phyloP scores from a whole-genome alignment of 768 basidiomycete genomes.

The Mycena galericulata region DNA sequence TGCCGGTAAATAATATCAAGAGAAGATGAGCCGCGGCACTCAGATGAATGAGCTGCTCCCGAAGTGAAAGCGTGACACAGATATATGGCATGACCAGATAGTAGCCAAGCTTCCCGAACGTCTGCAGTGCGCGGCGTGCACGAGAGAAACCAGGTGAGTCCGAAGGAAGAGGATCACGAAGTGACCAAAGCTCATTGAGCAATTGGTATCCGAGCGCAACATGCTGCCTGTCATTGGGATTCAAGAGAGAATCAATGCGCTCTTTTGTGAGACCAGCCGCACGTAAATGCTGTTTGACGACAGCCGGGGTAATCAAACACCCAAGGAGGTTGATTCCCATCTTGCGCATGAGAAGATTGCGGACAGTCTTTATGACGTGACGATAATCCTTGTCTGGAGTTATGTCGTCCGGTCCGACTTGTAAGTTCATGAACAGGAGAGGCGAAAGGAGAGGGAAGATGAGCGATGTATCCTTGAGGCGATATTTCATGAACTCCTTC shows the following conservation, averaged over 20 bases:
- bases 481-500: constrained; percentile 23
- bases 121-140: constrained; percentile 33
- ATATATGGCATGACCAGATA: constrained; percentile 45
- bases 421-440: constrained; percentile 38
- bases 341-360: constrained; percentile 39
- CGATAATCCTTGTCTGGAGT: constrained; percentile 48
- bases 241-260: constrained; percentile 28
- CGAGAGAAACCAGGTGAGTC: constrained; percentile 34
- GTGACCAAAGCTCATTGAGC: constrained; percentile 40
- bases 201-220: constrained; percentile 43
- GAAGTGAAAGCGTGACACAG: constrained; percentile 39
- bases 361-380: constrained; percentile 44
- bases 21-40: constrained; percentile 43
- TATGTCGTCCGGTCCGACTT: constrained; percentile 45
- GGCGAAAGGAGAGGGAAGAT: constrained; percentile 33
- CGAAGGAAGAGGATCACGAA: constrained; percentile 28
- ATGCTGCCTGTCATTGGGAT: constrained; percentile 48
- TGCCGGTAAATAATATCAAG: constrained; percentile 33
- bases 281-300: constrained; percentile 11
- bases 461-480: constrained; percentile 27
- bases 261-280: background rate
- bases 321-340: constrained; percentile 38
- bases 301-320: constrained; percentile 36
- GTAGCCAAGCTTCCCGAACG: constrained; percentile 31
- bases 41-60: constrained; percentile 43